These are phyloP conservation scores for Gossypium herbaceum DNA, from an alignment of 345 rosid genomes.

Conservation along the genomic window DNA sequence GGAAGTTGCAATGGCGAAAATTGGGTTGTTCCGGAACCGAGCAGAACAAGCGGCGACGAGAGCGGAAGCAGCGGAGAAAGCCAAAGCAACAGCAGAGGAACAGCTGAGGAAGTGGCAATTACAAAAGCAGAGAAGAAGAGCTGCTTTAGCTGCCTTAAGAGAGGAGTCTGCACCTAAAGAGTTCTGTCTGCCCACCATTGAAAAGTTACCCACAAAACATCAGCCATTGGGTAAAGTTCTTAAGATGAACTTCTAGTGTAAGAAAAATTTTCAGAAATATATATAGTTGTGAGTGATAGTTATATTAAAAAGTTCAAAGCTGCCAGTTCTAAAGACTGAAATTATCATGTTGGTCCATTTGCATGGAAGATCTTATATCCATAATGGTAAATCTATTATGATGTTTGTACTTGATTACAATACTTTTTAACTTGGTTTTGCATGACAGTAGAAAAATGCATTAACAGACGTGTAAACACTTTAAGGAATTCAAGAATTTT, in stretches of 20 bases:
- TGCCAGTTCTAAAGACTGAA: background rate
- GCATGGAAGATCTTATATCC: background rate
- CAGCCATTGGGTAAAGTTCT: slow-evolving; percentile 51
- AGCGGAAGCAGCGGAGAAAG: slow-evolving; percentile 54
- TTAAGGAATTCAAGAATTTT: too few relatives aligned
- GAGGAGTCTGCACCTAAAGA: slow-evolving; percentile 30
- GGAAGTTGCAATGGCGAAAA: slow-evolving; percentile 28
- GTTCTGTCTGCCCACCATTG: slow-evolving; percentile 15
- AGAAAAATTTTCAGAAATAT: background rate
- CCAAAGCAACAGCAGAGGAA: slow-evolving; percentile 34
- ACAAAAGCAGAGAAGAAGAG: slow-evolving; percentile 41
- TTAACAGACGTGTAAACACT: too few relatives aligned
- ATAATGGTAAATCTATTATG: background rate
- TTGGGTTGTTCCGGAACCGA: slow-evolving; percentile 40
- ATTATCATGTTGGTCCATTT: background rate
- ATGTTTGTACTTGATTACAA: background rate
- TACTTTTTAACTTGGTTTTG: background rate
- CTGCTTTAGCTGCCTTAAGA: slow-evolving; percentile 39
- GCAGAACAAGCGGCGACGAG: slow-evolving; percentile 45
- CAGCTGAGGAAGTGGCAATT: slow-evolving; percentile 39
- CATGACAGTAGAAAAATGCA: background rate
- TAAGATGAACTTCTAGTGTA: slow-evolving; percentile 36
- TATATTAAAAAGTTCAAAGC: background rate
- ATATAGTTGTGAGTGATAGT: background rate
- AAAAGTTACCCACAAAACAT: slow-evolving; percentile 14